Conservation (phyloP, 2,329 filamentous ascomycete species). For the Fonsecaea pedrosoi region DNA sequence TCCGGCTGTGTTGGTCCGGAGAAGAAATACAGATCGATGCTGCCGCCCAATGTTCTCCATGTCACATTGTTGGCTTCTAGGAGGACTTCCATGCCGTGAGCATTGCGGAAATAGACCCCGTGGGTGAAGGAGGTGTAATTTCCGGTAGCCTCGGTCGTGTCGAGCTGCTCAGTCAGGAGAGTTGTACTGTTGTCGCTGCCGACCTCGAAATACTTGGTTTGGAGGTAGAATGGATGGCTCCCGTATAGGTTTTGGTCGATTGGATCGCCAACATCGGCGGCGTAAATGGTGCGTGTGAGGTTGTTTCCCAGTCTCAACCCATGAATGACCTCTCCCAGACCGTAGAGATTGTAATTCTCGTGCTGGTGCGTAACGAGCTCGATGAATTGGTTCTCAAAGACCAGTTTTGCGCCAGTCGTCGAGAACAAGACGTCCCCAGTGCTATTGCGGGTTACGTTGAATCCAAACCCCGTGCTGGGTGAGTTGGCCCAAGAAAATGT, state of each 20-base stretch:
- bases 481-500: conserved; percentile 61
- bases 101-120: conserved; percentile 77
- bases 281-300: conserved; percentile 71
- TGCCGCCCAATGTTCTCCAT: conserved; percentile 77
- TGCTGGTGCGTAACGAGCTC: conserved; percentile 72
- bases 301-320: conserved; percentile 75
- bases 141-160: conserved; percentile 53
- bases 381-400: conserved; percentile 80
- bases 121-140: conserved; percentile 68
- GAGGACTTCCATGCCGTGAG: conserved; percentile 76
- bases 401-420: conserved; percentile 67
- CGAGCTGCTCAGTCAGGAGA: conserved; percentile 62
- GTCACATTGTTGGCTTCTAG: conserved; percentile 69
- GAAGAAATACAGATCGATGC: conserved; percentile 80
- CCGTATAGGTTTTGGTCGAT: conserved; percentile 74
- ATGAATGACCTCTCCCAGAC: conserved; percentile 75
- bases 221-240: conserved; percentile 77
- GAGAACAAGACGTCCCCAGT: conserved; percentile 72
- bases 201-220: conserved; percentile 75
- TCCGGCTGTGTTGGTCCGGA: conserved; percentile 72
- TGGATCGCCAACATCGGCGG: conserved; percentile 71
- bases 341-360: conserved; percentile 76
- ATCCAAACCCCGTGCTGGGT: conserved; percentile 61
- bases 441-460: conserved; percentile 62
- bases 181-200: conserved; percentile 56